phyloP scores from a whole-genome alignment of 495 filamentous ascomycete genomes.

The Chaetomium tenue region DNA sequence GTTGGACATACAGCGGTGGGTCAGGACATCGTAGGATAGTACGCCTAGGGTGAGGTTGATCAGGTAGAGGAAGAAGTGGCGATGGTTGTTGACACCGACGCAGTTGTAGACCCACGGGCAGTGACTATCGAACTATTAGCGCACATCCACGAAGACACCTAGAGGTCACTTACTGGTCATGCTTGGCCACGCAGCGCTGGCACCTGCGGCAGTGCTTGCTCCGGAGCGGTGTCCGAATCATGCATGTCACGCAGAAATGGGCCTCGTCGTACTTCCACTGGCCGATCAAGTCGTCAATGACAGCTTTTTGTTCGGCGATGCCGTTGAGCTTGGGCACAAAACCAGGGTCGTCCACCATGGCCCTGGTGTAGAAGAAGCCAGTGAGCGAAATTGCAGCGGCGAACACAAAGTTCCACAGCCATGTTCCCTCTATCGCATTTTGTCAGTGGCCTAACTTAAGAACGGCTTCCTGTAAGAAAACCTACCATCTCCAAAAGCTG shows the following conservation, averaged over 20 bases:
- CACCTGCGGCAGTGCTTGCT: conserved; percentile 95
- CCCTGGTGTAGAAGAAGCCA: conserved; percentile 78
- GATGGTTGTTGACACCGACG: conserved; percentile 88
- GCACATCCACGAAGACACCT: too few species aligned
- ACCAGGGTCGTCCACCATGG: conserved; percentile 86
- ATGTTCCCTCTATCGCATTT: conserved; percentile 44
- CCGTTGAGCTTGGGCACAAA: conserved; percentile 92
- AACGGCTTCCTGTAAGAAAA: neutral
- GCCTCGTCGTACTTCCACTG: conserved; percentile 88
- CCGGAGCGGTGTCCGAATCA: conserved; percentile 84
- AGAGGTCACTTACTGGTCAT: conserved; percentile 76
- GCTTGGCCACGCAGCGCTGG: conserved; percentile 87
- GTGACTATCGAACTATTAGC: conserved; percentile 56
- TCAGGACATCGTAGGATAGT: conserved; percentile 54
- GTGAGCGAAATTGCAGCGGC: conserved; percentile 60
- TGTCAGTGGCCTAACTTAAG: conserved; percentile 2
- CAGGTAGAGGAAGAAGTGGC: conserved; percentile 91
- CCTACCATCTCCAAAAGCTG: conserved; percentile 38
- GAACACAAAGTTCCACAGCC: conserved; percentile 74
- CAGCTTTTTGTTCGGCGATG: conserved; percentile 79
- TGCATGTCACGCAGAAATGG: conserved; percentile 91
- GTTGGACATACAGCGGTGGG: conserved; percentile 41
- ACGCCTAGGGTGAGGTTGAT: conserved; percentile 74
- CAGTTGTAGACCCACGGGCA: conserved; percentile 99
- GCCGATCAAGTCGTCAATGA: conserved; percentile 78